Conservation (phyloP, 192 early-diverging fungal genomes). For the Rhizophlyctis rosea region DNA sequence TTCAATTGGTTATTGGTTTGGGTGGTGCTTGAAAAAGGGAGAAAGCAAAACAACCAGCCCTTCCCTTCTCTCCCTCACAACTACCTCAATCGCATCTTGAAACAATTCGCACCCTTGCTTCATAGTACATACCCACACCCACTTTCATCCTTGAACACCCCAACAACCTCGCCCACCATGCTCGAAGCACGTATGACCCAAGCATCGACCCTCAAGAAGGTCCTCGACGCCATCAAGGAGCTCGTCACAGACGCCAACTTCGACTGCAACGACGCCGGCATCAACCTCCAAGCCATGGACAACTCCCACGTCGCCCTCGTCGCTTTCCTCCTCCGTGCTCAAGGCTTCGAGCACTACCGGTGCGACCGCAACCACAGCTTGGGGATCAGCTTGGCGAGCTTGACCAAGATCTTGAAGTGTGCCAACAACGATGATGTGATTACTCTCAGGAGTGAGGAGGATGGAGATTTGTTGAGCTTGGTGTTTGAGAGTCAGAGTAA, state of each 20-base stretch:
- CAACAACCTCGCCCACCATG: no score
- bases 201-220: slow-evolving; percentile 87
- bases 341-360: slow-evolving; percentile 59
- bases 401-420: slow-evolving; percentile 94
- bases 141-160: no score
- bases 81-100: no score
- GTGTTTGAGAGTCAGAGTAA: slow-evolving; percentile 52
- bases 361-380: slow-evolving; percentile 89
- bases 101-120: no score
- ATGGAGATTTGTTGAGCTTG: slow-evolving; percentile 76
- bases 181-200: slow-evolving; percentile 88
- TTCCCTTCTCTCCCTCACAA: no score
- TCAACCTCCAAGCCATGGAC: slow-evolving; percentile 98
- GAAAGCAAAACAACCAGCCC: no score
- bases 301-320: slow-evolving; percentile 96
- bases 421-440: slow-evolving; percentile 88
- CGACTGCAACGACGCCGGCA: slow-evolving; percentile 93
- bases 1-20: no score
- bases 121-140: no score
- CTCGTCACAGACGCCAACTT: slow-evolving; percentile 96
- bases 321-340: slow-evolving; percentile 72
- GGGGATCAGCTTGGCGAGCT: slow-evolving; percentile 80
- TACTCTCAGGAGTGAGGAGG: slow-evolving; percentile 87
- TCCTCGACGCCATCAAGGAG: slow-evolving; percentile 97
- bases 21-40: no score